phyloP scores from a whole-genome alignment of 2,329 filamentous ascomycete species.

The Calonectria naviculata region DNA sequence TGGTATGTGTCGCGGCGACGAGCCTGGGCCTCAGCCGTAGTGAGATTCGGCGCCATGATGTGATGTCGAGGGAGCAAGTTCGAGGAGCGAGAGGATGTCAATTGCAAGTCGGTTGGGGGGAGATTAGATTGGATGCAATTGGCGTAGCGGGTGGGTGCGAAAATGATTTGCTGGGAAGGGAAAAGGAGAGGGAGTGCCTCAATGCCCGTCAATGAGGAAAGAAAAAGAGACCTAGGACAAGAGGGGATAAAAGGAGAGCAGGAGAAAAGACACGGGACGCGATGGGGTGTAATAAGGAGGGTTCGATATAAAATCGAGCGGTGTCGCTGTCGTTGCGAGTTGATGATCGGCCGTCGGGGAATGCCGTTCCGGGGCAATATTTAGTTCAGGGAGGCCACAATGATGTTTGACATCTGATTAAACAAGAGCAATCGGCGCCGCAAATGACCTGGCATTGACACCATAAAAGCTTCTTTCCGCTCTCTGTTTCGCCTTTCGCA shows the following conservation, averaged over 20 bases:
- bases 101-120: constrained; percentile 10
- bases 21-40: constrained; percentile 52
- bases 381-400: neutral
- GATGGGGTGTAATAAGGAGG: constrained; percentile 8
- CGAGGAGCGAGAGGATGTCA: constrained; percentile 18
- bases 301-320: constrained; percentile 13
- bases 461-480: neutral
- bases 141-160: neutral
- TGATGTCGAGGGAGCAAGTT: constrained; percentile 22
- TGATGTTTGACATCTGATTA: constrained; percentile 1
- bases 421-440: constrained; percentile 3
- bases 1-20: constrained; percentile 66
- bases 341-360: constrained; percentile 26
- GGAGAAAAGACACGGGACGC: constrained; percentile 4
- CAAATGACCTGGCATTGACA: neutral
- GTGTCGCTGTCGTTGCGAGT: constrained; percentile 15
- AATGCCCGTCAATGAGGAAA: constrained; percentile 2
- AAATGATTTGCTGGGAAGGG: neutral
- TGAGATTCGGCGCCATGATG: constrained; percentile 47
- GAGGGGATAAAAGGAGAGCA: neutral
- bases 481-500: neutral
- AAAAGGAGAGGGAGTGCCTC: neutral
- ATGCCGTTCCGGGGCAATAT: constrained; percentile 31
- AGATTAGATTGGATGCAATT: constrained; percentile 4
- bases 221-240: neutral